These are phyloP conservation scores for Casuarina glauca DNA, from an alignment of 306 rosid species.

Conservation along the genomic window DNA sequence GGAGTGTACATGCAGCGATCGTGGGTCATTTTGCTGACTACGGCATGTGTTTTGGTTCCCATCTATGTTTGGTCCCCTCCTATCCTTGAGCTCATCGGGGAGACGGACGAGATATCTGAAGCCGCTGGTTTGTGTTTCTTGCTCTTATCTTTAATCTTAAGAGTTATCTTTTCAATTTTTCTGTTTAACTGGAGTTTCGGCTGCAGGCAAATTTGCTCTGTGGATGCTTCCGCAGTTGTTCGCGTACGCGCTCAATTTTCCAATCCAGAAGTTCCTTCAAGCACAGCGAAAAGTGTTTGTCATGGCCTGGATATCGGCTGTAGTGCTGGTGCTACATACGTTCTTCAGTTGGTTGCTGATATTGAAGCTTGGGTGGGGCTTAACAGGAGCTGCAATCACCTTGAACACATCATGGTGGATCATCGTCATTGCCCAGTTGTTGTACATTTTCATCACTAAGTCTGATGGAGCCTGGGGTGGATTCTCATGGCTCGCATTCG, in stretches of 20 bases:
- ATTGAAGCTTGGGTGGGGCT: slow-evolving; percentile 57
- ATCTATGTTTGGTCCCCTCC: slow-evolving; percentile 74
- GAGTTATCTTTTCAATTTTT: no score
- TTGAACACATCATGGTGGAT: slow-evolving; percentile 76
- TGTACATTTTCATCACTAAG: slow-evolving; percentile 58
- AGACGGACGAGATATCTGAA: slow-evolving; percentile 49
- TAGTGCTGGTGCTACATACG: slow-evolving; percentile 45
- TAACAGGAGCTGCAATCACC: slow-evolving; percentile 62
- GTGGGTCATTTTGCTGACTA: slow-evolving; percentile 61
- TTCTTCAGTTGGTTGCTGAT: slow-evolving; percentile 66
- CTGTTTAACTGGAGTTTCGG: not conserved
- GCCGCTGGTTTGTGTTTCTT: slow-evolving; percentile 59
- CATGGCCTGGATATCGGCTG: slow-evolving; percentile 51
- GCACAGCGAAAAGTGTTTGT: slow-evolving; percentile 67
- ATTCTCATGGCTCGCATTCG: slow-evolving; percentile 69
- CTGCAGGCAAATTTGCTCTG: slow-evolving; percentile 58
- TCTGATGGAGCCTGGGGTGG: slow-evolving; percentile 91
- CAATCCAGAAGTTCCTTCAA: slow-evolving; percentile 74
- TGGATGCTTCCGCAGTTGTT: slow-evolving; percentile 79
- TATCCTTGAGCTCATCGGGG: slow-evolving; percentile 53
- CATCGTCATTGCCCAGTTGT: slow-evolving; percentile 41
- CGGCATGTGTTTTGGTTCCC: slow-evolving; percentile 49
- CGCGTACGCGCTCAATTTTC: slow-evolving; percentile 70
- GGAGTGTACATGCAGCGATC: slow-evolving; percentile 90
- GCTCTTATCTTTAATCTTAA: not conserved